Conservation (phyloP, 768 basidiomycete species). For the Sarcomyxa edulis region DNA sequence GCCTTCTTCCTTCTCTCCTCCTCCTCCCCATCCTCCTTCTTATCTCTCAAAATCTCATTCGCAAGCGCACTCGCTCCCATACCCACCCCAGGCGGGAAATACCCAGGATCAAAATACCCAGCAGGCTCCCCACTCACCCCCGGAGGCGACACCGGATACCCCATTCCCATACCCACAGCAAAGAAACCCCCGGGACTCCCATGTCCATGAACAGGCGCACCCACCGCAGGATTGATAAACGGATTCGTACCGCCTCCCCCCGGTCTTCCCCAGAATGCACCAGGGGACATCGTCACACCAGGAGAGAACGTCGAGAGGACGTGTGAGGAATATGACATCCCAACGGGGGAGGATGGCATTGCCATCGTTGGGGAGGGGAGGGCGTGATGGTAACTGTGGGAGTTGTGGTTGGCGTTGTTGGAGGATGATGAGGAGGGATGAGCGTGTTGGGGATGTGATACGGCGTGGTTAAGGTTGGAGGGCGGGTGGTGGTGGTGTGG, state of each 20-base stretch:
- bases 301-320: slow-evolving; percentile 53
- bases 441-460: too few species aligned
- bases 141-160: slow-evolving; percentile 19
- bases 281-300: slow-evolving; percentile 66
- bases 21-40: not conserved
- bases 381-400: slow-evolving; percentile 8
- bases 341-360: slow-evolving; percentile 4
- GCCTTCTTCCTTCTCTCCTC: not conserved
- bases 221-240: slow-evolving; percentile 40
- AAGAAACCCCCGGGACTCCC: slow-evolving; percentile 12
- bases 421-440: slow-evolving; percentile 3
- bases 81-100: slow-evolving; percentile 13
- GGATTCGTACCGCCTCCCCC: slow-evolving; percentile 32
- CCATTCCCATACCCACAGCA: slow-evolving; percentile 12
- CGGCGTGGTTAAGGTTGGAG: too few species aligned
- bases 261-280: slow-evolving; percentile 67
- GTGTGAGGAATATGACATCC: slow-evolving; percentile 10
- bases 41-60: not conserved
- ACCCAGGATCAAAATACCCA: slow-evolving; percentile 40
- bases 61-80: not conserved
- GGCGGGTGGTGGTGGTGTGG: slow-evolving; percentile 8
- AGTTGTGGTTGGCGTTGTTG: slow-evolving; percentile 3
- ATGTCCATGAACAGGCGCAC: slow-evolving; percentile 35
- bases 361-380: slow-evolving; percentile 5
- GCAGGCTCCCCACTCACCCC: slow-evolving; percentile 23